Evolutionary conservation across 1,139 yeast genomes (phyloP).

Genomic region (Hanseniaspora sp.): DNA sequence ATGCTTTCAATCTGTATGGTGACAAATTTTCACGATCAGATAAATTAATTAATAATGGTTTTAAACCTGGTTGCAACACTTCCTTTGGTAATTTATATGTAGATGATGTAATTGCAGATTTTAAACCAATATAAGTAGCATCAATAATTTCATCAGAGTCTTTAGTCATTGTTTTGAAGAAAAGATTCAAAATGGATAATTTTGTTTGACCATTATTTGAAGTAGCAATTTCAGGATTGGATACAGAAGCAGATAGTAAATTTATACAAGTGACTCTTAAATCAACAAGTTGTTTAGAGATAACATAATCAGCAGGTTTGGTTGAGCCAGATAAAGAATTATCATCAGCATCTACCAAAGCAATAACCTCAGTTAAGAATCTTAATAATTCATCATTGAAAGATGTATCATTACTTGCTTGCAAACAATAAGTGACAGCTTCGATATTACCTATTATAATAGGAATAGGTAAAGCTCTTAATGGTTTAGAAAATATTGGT

Average conservation of each 20-base stretch:
- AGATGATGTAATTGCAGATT: conserved; percentile 62
- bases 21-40: conserved; percentile 88
- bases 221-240: conserved; percentile 65
- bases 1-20: conserved; percentile 80
- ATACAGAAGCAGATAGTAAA: conserved; percentile 69
- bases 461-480: conserved; percentile 92
- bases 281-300: conserved; percentile 76
- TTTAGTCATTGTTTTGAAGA: conserved; percentile 84
- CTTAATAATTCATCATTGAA: conserved; percentile 84
- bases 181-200: conserved; percentile 78
- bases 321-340: conserved; percentile 84
- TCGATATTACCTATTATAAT: conserved; percentile 98
- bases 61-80: conserved; percentile 76
- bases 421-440: conserved; percentile 79
- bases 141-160: conserved; percentile 78
- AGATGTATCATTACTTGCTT: conserved; percentile 53
- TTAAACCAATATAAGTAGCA: conserved; percentile 84
- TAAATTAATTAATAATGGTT: conserved; percentile 90
- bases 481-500: conserved; percentile 93
- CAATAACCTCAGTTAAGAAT: conserved; percentile 76
- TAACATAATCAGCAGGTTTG: conserved; percentile 72
- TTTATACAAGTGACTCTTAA: conserved; percentile 82
- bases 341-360: conserved; percentile 94
- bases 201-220: conserved; percentile 75
- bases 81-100: conserved; percentile 88